Percentiles rank a stretch among this genome's conserved stretches.
These are phyloP conservation scores for Zygnema cylindricum DNA, from an alignment of 139 green algal species.

Conservation along the genomic window DNA sequence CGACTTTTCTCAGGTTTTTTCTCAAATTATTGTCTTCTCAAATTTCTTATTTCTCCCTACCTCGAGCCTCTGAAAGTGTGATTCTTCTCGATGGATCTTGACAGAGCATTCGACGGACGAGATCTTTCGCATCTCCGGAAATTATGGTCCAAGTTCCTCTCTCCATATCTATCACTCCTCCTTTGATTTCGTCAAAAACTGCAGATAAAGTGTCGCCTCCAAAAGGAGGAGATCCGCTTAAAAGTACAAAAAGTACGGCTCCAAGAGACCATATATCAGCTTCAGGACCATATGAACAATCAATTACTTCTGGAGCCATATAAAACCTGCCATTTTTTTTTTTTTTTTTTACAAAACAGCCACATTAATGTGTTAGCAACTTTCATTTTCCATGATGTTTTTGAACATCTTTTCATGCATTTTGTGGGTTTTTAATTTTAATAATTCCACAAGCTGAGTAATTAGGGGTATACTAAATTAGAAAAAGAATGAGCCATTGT, in stretches of 20 bases:
- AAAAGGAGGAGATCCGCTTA: conserved; percentile 92
- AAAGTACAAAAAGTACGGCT: conserved; percentile 96
- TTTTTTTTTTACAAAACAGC: too few relatives aligned
- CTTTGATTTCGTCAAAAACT: conserved; percentile 25
- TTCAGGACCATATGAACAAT: conserved; percentile 79
- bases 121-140: conserved; percentile 25
- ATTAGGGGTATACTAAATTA: too few relatives aligned
- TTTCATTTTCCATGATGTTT: too few relatives aligned
- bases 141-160: conserved; percentile 13
- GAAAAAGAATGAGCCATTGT: too few relatives aligned
- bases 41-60: neutral
- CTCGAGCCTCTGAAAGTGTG: conserved; percentile 1
- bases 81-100: neutral
- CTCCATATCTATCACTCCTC: neutral
- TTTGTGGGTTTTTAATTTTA: too few relatives aligned
- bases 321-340: conserved; percentile 86
- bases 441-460: too few relatives aligned
- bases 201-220: conserved; percentile 63
- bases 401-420: too few relatives aligned
- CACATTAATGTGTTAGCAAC: too few relatives aligned
- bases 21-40: too few relatives aligned
- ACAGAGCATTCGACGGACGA: conserved; percentile 38
- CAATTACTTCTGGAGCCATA: conserved; percentile 87
- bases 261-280: conserved; percentile 92
- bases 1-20: too few relatives aligned